Base-by-base conservation (phyloP, 2,329 filamentous ascomycete species). In the Exserohilum turcica region DNA sequence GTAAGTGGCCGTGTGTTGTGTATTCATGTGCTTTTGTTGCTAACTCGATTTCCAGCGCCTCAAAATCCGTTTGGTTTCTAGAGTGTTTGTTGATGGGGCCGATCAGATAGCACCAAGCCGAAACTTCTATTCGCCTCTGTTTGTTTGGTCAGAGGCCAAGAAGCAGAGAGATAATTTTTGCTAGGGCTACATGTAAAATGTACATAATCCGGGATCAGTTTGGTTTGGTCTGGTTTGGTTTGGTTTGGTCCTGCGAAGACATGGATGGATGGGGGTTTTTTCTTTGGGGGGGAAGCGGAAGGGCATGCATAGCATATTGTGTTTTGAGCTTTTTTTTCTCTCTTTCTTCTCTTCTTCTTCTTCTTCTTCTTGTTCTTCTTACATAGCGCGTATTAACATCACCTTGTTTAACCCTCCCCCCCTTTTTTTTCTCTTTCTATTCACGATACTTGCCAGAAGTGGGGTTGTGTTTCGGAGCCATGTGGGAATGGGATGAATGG, bases 1-100 rank as follows among this genome's bases (percentile, higher is more conserved):
- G 93, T 97, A 87, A 89, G 93, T 92, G 12, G n/a, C 4, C 16
- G 18, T 53, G 4, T 12, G 16, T 36, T 36, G 7, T n/a, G 3
- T 10, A 13, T 36, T 28, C n/a, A 27, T 5, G 43, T 24, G 13
- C 3, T 16, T 12, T 15, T n/a, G n/a, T 43, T 29, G 45, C 55
- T 59, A 57, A 64, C 45, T n/a, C 4, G 5, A 12, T 27, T 13
- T 84, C 80, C 36, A 89, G 86, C 86, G 53, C 85, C 86, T 44
- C 81, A 86, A 66, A 89, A 89, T 71, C 86, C 86, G 2, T 89
- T 89, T 73, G 86, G 86, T 35, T 89, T 89, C 64, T 88, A 81
- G 64, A n/a, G 15, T 18, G 28, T 40, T 8, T 16, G 15, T 5
- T 8, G 10, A 10, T 27, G 21, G 13, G 7, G 16, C n/a, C n/a